Percentiles rank a stretch among this genome's conserved stretches.
phyloP scores from a whole-genome alignment of 805 yeast species.

The Candida berthetii region DNA sequence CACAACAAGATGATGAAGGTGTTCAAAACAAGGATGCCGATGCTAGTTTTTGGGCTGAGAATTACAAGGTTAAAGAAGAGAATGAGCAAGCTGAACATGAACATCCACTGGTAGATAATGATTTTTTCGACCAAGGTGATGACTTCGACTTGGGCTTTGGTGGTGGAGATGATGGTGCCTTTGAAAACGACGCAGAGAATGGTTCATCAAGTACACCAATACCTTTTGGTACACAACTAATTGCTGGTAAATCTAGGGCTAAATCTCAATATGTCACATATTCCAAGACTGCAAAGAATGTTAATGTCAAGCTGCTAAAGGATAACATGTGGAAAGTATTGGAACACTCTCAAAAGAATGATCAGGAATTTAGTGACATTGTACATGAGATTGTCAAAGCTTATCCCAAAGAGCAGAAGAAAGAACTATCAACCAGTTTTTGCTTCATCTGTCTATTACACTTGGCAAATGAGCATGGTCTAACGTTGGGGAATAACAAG shows the following conservation, averaged over 20 bases:
- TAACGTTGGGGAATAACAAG: constrained; percentile 42
- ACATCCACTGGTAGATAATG: constrained; percentile 21
- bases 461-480: constrained; percentile 75
- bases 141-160: constrained; percentile 31
- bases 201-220: constrained; percentile 6
- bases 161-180: constrained; percentile 26
- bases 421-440: constrained; percentile 71
- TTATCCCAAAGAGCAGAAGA: constrained; percentile 46
- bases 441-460: constrained; percentile 75
- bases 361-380: constrained; percentile 32
- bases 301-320: constrained; percentile 68
- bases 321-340: constrained; percentile 68
- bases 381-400: constrained; percentile 37
- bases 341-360: constrained; percentile 11
- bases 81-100: constrained; percentile 29
- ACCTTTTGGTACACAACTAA: constrained; percentile 20
- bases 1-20: not conserved
- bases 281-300: constrained; percentile 71
- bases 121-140: constrained; percentile 24
- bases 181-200: constrained; percentile 18
- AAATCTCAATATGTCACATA: constrained; percentile 45
- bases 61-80: constrained; percentile 38
- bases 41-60: constrained; percentile 68
- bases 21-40: constrained; percentile 39
- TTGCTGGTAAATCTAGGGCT: constrained; percentile 20